Percentiles rank a stretch among this genome's conserved stretches.
These are phyloP conservation scores for Fraxinus latifolia DNA, from an alignment of 305 asterid genomes.

Conservation along the genomic window DNA sequence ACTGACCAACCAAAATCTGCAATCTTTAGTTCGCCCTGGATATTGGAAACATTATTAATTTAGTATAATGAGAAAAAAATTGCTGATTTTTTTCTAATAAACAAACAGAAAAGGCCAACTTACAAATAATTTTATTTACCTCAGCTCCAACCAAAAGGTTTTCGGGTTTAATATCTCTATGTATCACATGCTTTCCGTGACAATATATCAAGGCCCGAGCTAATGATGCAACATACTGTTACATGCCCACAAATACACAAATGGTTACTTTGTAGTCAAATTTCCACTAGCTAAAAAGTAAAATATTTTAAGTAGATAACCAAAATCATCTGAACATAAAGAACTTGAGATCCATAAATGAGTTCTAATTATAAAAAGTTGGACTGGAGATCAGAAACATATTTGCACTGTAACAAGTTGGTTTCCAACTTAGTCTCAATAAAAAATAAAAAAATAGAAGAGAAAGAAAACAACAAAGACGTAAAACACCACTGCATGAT, in stretches of 20 bases:
- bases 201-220: constrained; percentile 92
- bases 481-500: neutral
- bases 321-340: neutral
- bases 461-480: neutral
- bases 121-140: constrained; percentile 27
- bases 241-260: constrained; percentile 19
- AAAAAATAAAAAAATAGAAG: neutral
- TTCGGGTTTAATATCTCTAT: constrained; percentile 89
- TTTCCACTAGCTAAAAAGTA: neutral
- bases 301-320: neutral
- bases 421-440: neutral
- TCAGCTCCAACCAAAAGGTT: constrained; percentile 56
- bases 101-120: neutral
- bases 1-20: constrained; percentile 99
- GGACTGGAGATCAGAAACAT: neutral
- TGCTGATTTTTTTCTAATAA: constrained; percentile 1
- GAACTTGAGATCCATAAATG: neutral
- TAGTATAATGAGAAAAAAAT: constrained; percentile 19
- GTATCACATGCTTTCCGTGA: constrained; percentile 93
- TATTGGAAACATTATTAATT: constrained; percentile 14
- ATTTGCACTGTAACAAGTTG: neutral
- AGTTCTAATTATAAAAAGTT: neutral
- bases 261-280: neutral
- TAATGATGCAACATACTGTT: constrained; percentile 71
- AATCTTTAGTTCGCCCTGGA: constrained; percentile 88